Evolutionary conservation across 2,329 filamentous ascomycete species (phyloP).

Genomic region (Neocatenulostroma microsporum): DNA sequence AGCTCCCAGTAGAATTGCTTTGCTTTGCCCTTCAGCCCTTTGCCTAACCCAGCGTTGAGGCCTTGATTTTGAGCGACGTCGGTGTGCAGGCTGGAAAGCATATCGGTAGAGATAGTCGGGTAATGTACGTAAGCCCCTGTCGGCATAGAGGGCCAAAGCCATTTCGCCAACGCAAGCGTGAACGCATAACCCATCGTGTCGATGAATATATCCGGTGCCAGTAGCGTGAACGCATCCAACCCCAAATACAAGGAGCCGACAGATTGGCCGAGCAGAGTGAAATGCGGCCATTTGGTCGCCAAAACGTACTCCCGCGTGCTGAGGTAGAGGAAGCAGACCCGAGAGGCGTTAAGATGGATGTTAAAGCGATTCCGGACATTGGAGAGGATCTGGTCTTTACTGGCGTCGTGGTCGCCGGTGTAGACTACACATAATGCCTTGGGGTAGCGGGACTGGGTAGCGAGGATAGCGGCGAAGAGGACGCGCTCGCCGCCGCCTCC

Average conservation of each 20-base stretch:
- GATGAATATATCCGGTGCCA: constrained; percentile 88
- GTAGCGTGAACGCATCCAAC: constrained; percentile 84
- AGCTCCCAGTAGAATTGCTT: constrained; percentile 82
- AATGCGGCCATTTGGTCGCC: constrained; percentile 77
- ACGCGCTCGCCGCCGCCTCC: constrained; percentile 93
- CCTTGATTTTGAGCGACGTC: constrained; percentile 48
- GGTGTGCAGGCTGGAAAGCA: constrained; percentile 72
- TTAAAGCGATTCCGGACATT: constrained; percentile 70
- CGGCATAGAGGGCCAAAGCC: constrained; percentile 70
- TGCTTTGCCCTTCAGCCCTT: constrained; percentile 57
- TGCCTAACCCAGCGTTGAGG: constrained; percentile 75
- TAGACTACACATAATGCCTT: constrained; percentile 86
- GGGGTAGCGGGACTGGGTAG: constrained; percentile 83
- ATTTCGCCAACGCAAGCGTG: constrained; percentile 70
- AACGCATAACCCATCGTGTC: constrained; percentile 99
- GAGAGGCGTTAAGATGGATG: constrained; percentile 76
- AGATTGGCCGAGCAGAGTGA: constrained; percentile 91
- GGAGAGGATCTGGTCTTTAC: constrained; percentile 67
- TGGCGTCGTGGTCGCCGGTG: constrained; percentile 85
- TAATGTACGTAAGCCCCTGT: constrained; percentile 96
- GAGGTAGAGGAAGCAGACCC: constrained; percentile 82
- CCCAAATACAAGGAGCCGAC: constrained; percentile 79
- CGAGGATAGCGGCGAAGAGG: constrained; percentile 88
- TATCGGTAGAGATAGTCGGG: constrained; percentile 95
- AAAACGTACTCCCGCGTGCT: constrained; percentile 81